These are phyloP conservation scores for Pseudohalonectria lignicola DNA, from an alignment of 2,329 filamentous ascomycete genomes.

Conservation along the genomic window DNA sequence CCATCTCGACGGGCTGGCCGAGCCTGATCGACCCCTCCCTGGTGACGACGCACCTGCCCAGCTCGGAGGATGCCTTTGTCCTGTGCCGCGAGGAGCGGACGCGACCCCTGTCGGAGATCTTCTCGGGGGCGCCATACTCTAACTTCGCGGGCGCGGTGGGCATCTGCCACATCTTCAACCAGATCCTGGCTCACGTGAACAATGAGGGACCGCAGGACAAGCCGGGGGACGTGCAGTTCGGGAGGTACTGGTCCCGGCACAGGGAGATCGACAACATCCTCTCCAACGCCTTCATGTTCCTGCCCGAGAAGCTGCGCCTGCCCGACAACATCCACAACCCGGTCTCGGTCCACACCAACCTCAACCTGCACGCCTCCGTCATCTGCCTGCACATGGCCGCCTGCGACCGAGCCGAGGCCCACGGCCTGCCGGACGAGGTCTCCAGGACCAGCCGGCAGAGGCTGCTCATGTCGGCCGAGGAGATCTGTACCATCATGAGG, in stretches of 20 bases:
- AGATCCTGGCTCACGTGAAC: conserved; percentile 73
- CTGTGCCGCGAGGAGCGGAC: conserved; percentile 52
- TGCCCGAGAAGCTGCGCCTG: conserved; percentile 62
- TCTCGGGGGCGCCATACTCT: conserved; percentile 48
- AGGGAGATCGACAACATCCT: conserved; percentile 71
- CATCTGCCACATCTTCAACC: conserved; percentile 68
- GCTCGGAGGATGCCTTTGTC: conserved; percentile 66
- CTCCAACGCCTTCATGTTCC: conserved; percentile 64
- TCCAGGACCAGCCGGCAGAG: conserved; percentile 61
- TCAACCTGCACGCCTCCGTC: conserved; percentile 77
- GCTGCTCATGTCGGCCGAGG: conserved; percentile 69
- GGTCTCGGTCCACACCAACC: conserved; percentile 71
- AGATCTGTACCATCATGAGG: conserved; percentile 75
- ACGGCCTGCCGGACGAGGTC: conserved; percentile 53
- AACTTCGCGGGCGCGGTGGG: conserved; percentile 63
- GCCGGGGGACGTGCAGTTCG: conserved; percentile 62
- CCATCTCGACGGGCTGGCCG: conserved; percentile 85
- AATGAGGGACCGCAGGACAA: conserved; percentile 57
- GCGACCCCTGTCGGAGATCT: conserved; percentile 50
- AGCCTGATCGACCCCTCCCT: conserved; percentile 67
- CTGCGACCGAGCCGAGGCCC: conserved; percentile 68
- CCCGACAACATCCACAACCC: conserved; percentile 58
- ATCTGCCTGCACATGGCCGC: conserved; percentile 88
- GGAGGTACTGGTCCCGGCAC: conserved; percentile 79
- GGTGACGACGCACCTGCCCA: conserved; percentile 65